Evolutionary conservation across 2,329 filamentous ascomycete genomes (phyloP).

Genomic region (Drechslerella dactyloides): DNA sequence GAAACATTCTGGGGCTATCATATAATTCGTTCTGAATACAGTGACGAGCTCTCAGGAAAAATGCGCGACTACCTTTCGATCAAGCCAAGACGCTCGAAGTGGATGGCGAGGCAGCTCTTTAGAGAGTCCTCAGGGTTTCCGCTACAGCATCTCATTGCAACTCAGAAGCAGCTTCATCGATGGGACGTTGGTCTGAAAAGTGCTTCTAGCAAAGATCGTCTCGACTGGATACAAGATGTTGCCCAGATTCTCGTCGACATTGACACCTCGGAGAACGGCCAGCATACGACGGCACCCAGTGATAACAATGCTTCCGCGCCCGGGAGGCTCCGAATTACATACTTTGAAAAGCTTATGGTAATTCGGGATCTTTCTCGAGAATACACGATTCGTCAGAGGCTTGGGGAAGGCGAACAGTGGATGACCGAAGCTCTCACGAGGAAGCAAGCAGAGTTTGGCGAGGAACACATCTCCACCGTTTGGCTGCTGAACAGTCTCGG

Average conservation of each 20-base stretch:
- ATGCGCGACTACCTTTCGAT: constrained; percentile 35
- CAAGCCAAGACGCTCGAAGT: constrained; percentile 20
- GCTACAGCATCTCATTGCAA: constrained; percentile 33
- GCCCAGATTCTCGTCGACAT: constrained; percentile 24
- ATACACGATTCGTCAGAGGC: constrained; percentile 32
- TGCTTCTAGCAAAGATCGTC: constrained; percentile 15
- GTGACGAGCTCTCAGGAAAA: constrained; percentile 13
- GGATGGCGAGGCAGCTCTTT: constrained; percentile 29
- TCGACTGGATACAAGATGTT: constrained; percentile 38
- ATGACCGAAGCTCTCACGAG: constrained; percentile 30
- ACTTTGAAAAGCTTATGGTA: constrained; percentile 51
- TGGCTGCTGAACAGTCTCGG: constrained; percentile 51
- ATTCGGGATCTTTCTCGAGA: constrained; percentile 50
- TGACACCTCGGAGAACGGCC: constrained; percentile 16
- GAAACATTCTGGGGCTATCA: constrained; percentile 32
- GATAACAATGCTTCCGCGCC: constrained; percentile 1
- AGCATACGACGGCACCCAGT: background rate
- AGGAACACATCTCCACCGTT: constrained; percentile 22
- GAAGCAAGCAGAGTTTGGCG: constrained; percentile 9
- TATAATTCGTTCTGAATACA: constrained; percentile 16
- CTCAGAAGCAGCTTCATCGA: constrained; percentile 25
- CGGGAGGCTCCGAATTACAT: constrained; percentile 23
- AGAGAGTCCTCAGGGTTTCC: constrained; percentile 37
- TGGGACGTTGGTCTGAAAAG: constrained; percentile 12
- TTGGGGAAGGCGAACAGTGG: constrained; percentile 32